A percentile compares a stretch with the other conserved stretches of the same genome.
Evolutionary conservation across 148 eudicot species (phyloP).

Genomic region (Rhododendron williamsianum): DNA sequence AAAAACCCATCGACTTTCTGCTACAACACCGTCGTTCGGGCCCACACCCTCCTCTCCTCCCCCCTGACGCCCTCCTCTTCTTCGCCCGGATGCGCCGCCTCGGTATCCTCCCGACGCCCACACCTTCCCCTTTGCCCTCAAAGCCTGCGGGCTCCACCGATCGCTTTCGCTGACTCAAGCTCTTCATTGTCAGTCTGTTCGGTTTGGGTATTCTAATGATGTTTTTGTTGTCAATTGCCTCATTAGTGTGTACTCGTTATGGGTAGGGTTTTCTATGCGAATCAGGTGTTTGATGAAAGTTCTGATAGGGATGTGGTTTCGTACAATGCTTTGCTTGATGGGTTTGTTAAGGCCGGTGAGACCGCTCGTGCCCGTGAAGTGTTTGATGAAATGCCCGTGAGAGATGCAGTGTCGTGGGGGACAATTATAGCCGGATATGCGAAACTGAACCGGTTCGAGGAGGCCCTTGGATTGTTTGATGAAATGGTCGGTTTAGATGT

Average conservation of each 20-base stretch:
- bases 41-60: constrained; percentile 45
- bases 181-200: constrained; percentile 49
- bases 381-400: constrained; percentile 57
- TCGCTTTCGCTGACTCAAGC: constrained; percentile 24
- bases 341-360: constrained; percentile 63
- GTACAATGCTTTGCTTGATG: constrained; percentile 65
- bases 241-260: constrained; percentile 34
- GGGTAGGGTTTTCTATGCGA: constrained; percentile 29
- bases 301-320: constrained; percentile 51
- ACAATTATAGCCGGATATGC: constrained; percentile 73
- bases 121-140: constrained; percentile 77
- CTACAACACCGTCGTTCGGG: constrained; percentile 66
- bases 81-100: constrained; percentile 50
- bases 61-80: constrained; percentile 42
- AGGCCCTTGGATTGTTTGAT: constrained; percentile 58
- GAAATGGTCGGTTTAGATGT: constrained; percentile 32
- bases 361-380: constrained; percentile 38
- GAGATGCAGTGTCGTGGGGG: constrained; percentile 75
- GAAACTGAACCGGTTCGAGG: constrained; percentile 38
- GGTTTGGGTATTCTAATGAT: constrained; percentile 51
- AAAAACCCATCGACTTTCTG: constrained; percentile 53
- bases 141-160: constrained; percentile 44
- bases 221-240: constrained; percentile 59
- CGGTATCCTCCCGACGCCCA: constrained; percentile 52
- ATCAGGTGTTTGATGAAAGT: constrained; percentile 51